Percentiles rank a stretch among this genome's conserved stretches.
Evolutionary conservation across 2,329 filamentous ascomycete genomes (phyloP).

Genomic region (Ambrosiella xylebori): DNA sequence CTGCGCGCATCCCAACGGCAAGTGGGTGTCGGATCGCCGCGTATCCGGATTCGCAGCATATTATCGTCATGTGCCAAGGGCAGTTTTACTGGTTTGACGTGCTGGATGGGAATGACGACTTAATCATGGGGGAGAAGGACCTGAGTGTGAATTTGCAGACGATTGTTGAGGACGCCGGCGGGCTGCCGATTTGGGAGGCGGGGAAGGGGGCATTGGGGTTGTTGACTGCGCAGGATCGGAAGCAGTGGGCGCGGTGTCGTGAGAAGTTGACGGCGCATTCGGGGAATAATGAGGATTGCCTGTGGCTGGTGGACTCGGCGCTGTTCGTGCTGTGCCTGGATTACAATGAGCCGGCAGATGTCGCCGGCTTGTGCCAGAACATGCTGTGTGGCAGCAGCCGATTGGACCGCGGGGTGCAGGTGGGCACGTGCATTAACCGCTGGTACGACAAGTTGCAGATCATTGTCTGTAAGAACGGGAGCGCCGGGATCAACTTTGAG

Average conservation of each 20-base stretch:
- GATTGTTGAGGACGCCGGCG: constrained; percentile 75
- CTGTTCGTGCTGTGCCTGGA: constrained; percentile 86
- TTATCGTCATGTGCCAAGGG: constrained; percentile 83
- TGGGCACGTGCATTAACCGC: constrained; percentile 91
- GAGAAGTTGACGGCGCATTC: constrained; percentile 75
- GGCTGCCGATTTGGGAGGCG: constrained; percentile 81
- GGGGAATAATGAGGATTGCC: constrained; percentile 85
- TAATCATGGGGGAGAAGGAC: constrained; percentile 95
- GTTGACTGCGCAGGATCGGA: constrained; percentile 87
- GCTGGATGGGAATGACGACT: constrained; percentile 78
- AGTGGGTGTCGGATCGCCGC: constrained; percentile 93
- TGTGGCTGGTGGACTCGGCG: constrained; percentile 89
- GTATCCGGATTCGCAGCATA: constrained; percentile 79
- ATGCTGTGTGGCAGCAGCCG: constrained; percentile 95
- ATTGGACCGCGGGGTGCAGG: constrained; percentile 82
- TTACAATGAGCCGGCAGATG: constrained; percentile 68
- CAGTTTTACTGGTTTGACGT: constrained; percentile 99
- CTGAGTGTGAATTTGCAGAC: constrained; percentile 80
- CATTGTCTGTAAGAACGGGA: constrained; percentile 97
- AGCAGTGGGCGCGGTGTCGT: constrained; percentile 82
- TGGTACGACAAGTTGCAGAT: constrained; percentile 99
- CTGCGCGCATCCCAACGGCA: constrained; percentile 81
- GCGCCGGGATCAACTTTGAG: constrained; percentile 97
- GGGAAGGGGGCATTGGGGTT: constrained; percentile 92
- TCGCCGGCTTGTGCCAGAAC: constrained; percentile 81